Evolutionary conservation across 768 basidiomycete genomes (phyloP), one percentile per base, ranked within the genome.

Genomic region (Lentinula detonsa): DNA sequence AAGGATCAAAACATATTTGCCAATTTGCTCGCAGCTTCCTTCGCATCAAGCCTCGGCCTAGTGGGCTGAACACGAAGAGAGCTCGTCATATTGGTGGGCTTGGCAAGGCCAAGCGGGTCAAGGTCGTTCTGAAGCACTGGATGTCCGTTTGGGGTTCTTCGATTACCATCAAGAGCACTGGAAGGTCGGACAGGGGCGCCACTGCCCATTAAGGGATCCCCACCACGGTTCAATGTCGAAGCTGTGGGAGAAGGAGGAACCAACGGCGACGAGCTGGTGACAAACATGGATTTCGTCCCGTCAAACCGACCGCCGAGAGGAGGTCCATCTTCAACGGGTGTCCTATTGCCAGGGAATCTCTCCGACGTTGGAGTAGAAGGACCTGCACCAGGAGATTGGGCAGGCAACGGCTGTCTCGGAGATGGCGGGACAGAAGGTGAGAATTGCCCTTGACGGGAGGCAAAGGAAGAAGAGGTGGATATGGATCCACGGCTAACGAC

Each of bases 21-120:
- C 60, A 95, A 80, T 71, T 94, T 95, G 70, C 91, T 91, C 18
- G 91, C 93, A 13, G 91, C 91, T 68, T 92, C 87, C 67, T 88
- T 79, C 9, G 93, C 87, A 70, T 97, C 95, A 66, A 96, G 72
- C 67, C 88, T 78, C 48, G 87, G 84, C 65, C 91, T 75, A 42
- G 84, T 84, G 13, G 89, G 86, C 65, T 85, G 85, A 50, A 88
- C 79, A 18, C 87, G 84, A 71, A 94, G 74, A n/a, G 89, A 91
- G 53, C 78, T 79, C 1, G 88, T 79, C 88, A 92, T 86, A 65
- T 79, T 79, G 50, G 79, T 76, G n/a, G 88, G 81, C 59, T 76
- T 76, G 50, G 81, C 74, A 63, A 82, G 81, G 6, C 84, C 87
- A 18, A 91, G 78, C 39, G 90, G 90, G 67, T 91, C 90, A 28